Evolutionary conservation across 441 rosid genomes (phyloP).

Genomic region (Brassica balearica): DNA sequence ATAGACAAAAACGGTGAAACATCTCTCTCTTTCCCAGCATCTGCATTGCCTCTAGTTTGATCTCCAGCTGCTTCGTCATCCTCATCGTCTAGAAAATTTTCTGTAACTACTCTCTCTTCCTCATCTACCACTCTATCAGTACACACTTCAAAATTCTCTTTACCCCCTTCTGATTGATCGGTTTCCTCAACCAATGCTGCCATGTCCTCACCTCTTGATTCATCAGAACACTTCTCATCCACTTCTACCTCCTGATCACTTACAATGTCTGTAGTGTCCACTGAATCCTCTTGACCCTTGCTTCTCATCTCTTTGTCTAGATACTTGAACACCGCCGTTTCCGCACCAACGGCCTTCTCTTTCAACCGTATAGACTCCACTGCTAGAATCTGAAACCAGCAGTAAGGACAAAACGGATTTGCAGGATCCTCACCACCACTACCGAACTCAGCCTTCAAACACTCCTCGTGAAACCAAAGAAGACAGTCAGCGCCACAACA

Average conservation of each 20-base stretch:
- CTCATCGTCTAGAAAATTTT: slow-evolving; percentile 29
- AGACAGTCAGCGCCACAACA: neutral
- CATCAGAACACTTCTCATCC: neutral
- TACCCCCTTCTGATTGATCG: neutral
- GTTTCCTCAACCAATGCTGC: neutral
- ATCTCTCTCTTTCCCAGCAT: neutral
- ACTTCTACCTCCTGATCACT: slow-evolving; percentile 1
- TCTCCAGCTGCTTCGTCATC: slow-evolving; percentile 13
- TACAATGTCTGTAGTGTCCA: neutral
- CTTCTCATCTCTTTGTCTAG: neutral
- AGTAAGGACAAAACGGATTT: neutral
- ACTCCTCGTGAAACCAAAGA: neutral
- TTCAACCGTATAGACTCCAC: neutral
- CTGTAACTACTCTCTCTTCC: slow-evolving; percentile 14
- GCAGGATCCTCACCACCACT: neutral
- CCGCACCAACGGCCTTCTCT: neutral
- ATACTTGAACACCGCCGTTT: slow-evolving; percentile 3
- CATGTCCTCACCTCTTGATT: neutral
- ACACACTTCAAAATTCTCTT: neutral
- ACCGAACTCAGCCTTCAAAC: slow-evolving; percentile 1
- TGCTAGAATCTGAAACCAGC: neutral
- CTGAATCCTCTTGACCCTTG: slow-evolving; percentile 6
- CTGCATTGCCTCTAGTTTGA: slow-evolving; percentile 8
- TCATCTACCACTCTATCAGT: neutral
- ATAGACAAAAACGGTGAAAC: slow-evolving; percentile 23